Evolutionary conservation across 768 basidiomycete genomes (phyloP), one percentile per base, ranked within the genome.

Genomic region (Tulasnella sp.): DNA sequence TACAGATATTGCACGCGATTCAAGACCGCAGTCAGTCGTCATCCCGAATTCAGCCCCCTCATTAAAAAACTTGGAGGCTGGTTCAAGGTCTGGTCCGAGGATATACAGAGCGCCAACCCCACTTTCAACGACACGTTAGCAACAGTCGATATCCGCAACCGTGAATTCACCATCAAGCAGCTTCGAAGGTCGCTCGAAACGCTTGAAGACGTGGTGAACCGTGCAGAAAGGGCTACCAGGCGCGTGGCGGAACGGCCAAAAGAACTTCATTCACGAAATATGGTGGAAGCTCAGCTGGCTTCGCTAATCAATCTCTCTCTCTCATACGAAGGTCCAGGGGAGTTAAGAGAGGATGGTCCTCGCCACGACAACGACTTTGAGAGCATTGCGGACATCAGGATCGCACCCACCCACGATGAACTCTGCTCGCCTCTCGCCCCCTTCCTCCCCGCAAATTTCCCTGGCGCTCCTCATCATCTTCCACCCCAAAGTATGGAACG

Each of bases 361-460:
- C 87, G 92, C 0, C 92, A 93, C 77, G 89, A 93, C 81, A 93
- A 93, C 76, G 92, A 93, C 80, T 85, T 83, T 70, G 82, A 83
- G 29, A 86, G 89, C 51, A 90, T 93, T 15, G 35, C 81, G 2
- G 84, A 89, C 0, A 91, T 94, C 67, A 85, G 88, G 23, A 87
- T 93, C 72, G 89, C 90, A 0, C 93, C 93, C 0, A 93, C 93
- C 0, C 87, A 91, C 57, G 83, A 87, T 7, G 93, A 94, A 81
- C 86, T 94, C 13, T 82, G 88, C 70, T 89, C 84, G 26, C 83
- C 82, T 0, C 26, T 84, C 16, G 81, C 85, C 3, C 89, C 91
- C 0, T 93, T 88, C 81, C 83, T 94, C 0, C 93, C 93, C 0
- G 89, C 87, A 0, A 90, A 88, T 80, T 82, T 91, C 1, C 86